phyloP scores from a whole-genome alignment of 2,329 filamentous ascomycete species.

The Diaporthe eres region DNA sequence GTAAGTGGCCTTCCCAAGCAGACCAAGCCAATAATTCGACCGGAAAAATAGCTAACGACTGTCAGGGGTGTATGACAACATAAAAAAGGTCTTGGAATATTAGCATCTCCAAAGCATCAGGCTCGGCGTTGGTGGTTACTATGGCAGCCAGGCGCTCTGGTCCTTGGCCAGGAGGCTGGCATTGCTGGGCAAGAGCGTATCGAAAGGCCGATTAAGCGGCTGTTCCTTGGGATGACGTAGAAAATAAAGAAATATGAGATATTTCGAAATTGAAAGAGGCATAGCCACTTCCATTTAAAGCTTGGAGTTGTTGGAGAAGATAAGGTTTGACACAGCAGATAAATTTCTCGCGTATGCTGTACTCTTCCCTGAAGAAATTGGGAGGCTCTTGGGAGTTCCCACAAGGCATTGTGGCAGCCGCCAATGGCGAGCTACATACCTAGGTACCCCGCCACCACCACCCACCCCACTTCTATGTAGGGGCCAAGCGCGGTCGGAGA shows the following conservation, averaged over 20 bases:
- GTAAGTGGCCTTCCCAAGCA: conserved; percentile 68
- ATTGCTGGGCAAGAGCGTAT: conserved; percentile 11
- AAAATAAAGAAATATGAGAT: not conserved
- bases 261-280: not conserved
- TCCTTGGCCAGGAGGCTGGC: conserved; percentile 4
- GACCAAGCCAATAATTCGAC: not conserved
- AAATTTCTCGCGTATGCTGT: not conserved
- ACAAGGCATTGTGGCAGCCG: no score
- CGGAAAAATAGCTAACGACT: conserved; percentile 47
- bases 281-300: not conserved
- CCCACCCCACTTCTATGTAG: conserved; percentile 35
- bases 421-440: not conserved
- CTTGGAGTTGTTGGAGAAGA: not conserved
- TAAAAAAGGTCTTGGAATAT: conserved; percentile 77
- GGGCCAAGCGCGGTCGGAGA: conserved; percentile 35
- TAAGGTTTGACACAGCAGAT: not conserved
- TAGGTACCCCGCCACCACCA: conserved; percentile 8
- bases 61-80: conserved; percentile 78
- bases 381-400: not conserved
- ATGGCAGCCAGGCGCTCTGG: not conserved
- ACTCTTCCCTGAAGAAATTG: not conserved
- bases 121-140: conserved; percentile 18
- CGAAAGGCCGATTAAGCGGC: not conserved
- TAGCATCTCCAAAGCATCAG: conserved; percentile 50
- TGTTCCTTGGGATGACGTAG: not conserved